Percentiles rank a stretch among this genome's conserved stretches.
phyloP scores from a whole-genome alignment of 352 stramenopile species.

The Chrysophaeum taylorii region DNA sequence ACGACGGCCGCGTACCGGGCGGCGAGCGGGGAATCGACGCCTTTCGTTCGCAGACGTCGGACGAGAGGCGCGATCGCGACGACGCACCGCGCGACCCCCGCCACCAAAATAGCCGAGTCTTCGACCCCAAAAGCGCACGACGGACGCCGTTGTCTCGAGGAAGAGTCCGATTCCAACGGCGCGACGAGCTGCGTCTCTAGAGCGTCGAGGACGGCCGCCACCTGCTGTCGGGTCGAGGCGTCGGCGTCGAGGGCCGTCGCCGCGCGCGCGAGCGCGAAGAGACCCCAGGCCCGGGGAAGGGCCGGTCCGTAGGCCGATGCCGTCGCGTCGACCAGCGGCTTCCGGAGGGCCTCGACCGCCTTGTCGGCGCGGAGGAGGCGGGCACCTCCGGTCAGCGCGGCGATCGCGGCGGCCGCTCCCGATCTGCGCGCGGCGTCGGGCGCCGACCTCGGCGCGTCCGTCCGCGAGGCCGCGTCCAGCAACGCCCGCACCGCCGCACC shows the following conservation, averaged over 20 bases:
- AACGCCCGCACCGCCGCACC: not conserved
- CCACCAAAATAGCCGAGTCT: not conserved
- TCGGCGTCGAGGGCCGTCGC: not conserved
- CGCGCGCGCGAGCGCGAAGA: not conserved
- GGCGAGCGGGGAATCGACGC: not conserved
- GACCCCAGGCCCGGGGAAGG: not conserved
- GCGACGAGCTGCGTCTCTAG: constrained; percentile 11
- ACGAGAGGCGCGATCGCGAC: not conserved
- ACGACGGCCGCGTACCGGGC: not conserved
- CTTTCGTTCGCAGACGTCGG: not conserved
- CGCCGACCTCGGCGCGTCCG: not conserved
- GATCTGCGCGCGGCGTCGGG: not conserved
- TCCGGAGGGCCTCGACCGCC: not conserved
- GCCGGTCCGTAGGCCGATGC: too few relatives aligned
- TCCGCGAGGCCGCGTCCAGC: not conserved
- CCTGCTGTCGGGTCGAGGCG: not conserved
- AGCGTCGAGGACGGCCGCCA: not conserved
- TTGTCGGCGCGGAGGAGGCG: not conserved
- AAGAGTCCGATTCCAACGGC: not conserved
- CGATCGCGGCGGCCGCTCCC: not conserved
- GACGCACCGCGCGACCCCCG: not conserved
- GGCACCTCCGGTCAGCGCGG: not conserved
- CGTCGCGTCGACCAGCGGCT: not conserved
- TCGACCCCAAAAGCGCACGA: not conserved
- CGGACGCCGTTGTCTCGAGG: not conserved